Evolutionary conservation across 441 rosid genomes (phyloP), one percentile per base, ranked within the genome.

Genomic region (Erodium texanum): DNA sequence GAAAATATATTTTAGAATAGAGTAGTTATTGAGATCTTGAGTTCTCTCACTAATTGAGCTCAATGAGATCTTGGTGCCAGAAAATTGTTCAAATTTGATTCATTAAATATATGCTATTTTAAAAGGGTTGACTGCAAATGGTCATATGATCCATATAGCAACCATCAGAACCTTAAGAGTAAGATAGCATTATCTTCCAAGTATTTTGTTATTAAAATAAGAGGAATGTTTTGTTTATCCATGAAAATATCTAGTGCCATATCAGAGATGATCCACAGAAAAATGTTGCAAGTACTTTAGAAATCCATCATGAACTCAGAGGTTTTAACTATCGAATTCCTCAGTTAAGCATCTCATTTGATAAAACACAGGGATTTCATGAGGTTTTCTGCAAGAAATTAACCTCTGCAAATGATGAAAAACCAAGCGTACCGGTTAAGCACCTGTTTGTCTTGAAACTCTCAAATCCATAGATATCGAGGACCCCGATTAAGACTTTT

Each of bases 361-460:
- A 73, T 15, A 67, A 70, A 73, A 70, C 66, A 61, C 62, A 68
- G 68, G 76, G 64, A 70, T 75, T 75, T 73, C 71, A 67, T 62
- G 73, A 76, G 68, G 70, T 27, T 27, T 71, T 69, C 71, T 72
- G 66, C 66, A 75, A 79, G 75, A 73, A 77, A 71, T 69, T 77
- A 69, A 69, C 74, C 63, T 72, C 73, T 62, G 66, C 52, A 71
- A 65, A 74, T 77, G 80, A 81, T 74, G 82, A 27, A 84, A 89
- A 82, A 84, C 88, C 90, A 84, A 79, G 96, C 93, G 61, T 90
- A 93, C 94, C 96, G 69, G 89, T 80, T 83, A 87, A 85, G 92
- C 97, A 93, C 99, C 95, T 89, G 96, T 91, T 93, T 86, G 96
- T 88, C 90, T 93, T 87, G 87, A 93, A 94, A 92, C 90, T 86